These are phyloP conservation scores for Xylaria castorea DNA, from an alignment of 495 filamentous ascomycete genomes.

Conservation along the genomic window DNA sequence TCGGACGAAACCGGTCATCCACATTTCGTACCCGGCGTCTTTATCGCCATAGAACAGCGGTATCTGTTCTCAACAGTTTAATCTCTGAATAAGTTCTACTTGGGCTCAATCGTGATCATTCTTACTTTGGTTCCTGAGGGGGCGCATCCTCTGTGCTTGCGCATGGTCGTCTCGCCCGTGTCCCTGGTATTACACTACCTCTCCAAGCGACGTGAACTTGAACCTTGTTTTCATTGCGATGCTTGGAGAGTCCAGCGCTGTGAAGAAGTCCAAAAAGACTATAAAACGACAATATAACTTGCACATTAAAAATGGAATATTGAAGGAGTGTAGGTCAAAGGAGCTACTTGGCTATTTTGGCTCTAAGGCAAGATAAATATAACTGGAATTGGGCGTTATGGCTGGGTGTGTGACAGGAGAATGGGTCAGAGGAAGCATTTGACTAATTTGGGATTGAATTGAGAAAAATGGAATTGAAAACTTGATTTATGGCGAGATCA, in stretches of 20 bases:
- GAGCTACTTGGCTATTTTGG: background rate
- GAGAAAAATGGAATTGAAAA: background rate
- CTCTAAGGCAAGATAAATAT: too few species aligned
- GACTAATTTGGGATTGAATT: background rate
- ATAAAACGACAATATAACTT: background rate
- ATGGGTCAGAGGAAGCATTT: background rate
- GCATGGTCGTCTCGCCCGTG: too few species aligned
- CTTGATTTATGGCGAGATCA: background rate
- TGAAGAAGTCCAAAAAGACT: background rate
- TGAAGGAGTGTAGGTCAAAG: background rate
- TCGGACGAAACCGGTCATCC: background rate
- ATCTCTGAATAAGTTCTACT: too few species aligned
- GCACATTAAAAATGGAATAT: background rate
- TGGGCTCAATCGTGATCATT: too few species aligned
- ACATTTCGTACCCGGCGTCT: slow-evolving; percentile 10
- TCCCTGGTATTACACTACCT: background rate
- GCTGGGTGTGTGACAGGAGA: background rate
- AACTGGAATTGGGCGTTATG: too few species aligned
- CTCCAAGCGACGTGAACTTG: background rate
- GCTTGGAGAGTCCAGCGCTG: background rate
- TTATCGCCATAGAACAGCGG: slow-evolving; percentile 19
- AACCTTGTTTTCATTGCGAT: background rate
- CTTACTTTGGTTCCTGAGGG: too few species aligned
- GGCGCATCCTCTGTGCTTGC: too few species aligned
- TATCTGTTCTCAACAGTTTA: background rate